Evolutionary conservation across 2,329 filamentous ascomycete genomes (phyloP).

Genomic region (Amauroascus verrucosus): DNA sequence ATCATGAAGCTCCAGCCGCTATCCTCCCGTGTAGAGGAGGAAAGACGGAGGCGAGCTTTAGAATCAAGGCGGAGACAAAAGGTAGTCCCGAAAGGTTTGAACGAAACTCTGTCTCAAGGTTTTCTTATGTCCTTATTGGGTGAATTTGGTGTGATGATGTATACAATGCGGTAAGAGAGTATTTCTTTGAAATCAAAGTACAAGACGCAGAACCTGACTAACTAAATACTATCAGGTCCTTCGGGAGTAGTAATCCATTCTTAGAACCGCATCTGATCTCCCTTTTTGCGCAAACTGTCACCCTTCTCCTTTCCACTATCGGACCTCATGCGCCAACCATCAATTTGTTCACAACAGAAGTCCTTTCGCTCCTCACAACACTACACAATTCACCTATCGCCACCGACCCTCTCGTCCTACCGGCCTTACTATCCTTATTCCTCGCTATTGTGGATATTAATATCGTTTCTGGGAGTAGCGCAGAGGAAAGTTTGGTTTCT

Average conservation of each 20-base stretch:
- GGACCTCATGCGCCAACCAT: slow-evolving; percentile 69
- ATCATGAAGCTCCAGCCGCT: slow-evolving; percentile 84
- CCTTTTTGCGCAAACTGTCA: slow-evolving; percentile 76
- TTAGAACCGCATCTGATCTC: slow-evolving; percentile 66
- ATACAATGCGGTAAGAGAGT: slow-evolving; percentile 40
- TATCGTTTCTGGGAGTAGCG: slow-evolving; percentile 36
- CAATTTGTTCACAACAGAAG: slow-evolving; percentile 69
- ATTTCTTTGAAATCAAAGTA: slow-evolving; percentile 29
- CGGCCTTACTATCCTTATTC: slow-evolving; percentile 67
- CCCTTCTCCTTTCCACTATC: slow-evolving; percentile 69
- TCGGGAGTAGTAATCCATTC: slow-evolving; percentile 46
- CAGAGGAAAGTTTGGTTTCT: slow-evolving; percentile 60
- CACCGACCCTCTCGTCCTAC: slow-evolving; percentile 56
- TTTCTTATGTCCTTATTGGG: slow-evolving; percentile 85
- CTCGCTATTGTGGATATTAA: slow-evolving; percentile 76
- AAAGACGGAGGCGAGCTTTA: slow-evolving; percentile 42
- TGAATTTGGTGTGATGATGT: slow-evolving; percentile 59
- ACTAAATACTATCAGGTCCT: slow-evolving; percentile 13
- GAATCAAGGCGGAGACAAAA: slow-evolving; percentile 42
- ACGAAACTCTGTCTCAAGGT: slow-evolving; percentile 59
- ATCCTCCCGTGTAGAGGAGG: slow-evolving; percentile 61
- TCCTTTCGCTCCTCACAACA: slow-evolving; percentile 70
- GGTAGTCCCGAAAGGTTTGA: slow-evolving; percentile 61
- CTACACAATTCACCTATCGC: slow-evolving; percentile 46
- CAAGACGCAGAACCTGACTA: slow-evolving; percentile 33